Evolutionary conservation across 2,329 filamentous ascomycete genomes (phyloP).

Genomic region (Periconia macrospinosa): DNA sequence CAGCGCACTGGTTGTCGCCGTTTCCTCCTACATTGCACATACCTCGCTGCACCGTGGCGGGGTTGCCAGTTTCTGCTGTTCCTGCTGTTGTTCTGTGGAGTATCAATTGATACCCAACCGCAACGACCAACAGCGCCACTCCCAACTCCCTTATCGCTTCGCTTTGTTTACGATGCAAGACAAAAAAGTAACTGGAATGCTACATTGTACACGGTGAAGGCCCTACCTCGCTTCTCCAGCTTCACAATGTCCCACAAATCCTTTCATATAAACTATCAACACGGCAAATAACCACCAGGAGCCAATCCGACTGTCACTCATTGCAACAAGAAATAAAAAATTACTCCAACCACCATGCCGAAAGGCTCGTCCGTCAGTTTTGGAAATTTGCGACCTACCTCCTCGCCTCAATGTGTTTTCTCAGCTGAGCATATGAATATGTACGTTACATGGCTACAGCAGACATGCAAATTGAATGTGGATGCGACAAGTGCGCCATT

Average conservation of each 20-base stretch:
- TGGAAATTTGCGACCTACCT: neutral
- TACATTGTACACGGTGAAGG: neutral
- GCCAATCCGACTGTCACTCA: neutral
- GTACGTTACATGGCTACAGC: constrained; percentile 1
- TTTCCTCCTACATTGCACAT: too few species aligned
- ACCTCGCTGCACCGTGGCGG: too few species aligned
- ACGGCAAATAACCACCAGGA: neutral
- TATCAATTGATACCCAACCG: too few species aligned
- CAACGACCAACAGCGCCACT: neutral
- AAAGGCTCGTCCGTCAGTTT: neutral
- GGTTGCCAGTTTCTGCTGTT: too few species aligned
- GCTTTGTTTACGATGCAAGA: neutral
- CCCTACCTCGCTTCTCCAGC: neutral
- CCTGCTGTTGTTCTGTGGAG: too few species aligned
- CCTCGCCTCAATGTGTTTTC: neutral
- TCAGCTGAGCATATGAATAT: neutral
- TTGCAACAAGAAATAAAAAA: neutral
- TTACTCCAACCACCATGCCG: constrained; percentile 3
- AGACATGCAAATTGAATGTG: neutral
- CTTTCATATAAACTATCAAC: neutral
- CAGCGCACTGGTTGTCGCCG: too few species aligned
- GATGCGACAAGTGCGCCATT: neutral
- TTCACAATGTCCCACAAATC: neutral
- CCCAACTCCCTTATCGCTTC: neutral
- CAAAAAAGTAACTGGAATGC: neutral